Conservation (phyloP, 768 basidiomycete species). For the Tulasnella sp. region DNA sequence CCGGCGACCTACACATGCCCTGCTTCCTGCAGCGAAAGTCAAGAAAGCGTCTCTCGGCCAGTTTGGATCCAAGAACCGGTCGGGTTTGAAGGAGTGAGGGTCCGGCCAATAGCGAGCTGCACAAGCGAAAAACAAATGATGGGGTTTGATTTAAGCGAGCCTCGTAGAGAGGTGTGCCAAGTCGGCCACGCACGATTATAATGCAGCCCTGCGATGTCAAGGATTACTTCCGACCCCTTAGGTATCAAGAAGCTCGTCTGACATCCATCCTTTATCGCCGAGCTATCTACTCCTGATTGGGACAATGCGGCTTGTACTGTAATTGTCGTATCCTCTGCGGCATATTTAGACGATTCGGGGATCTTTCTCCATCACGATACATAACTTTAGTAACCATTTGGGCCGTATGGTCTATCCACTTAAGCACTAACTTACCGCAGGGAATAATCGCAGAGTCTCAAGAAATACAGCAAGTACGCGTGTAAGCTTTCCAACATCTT, state of each 20-base stretch:
- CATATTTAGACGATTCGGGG: neutral
- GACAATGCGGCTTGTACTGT: neutral
- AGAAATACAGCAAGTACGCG: neutral
- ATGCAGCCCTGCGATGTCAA: neutral
- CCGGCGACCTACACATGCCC: conserved; percentile 10
- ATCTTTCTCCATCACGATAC: too few relatives aligned
- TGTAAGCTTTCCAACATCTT: conserved; percentile 4
- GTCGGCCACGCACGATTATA: conserved; percentile 3
- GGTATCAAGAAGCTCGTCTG: neutral
- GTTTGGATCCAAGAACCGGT: conserved; percentile 8
- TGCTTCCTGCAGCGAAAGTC: conserved; percentile 7
- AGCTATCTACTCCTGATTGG: neutral
- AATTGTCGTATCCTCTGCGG: neutral
- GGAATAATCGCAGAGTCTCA: conserved; percentile 8
- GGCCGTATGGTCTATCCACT: too few relatives aligned
- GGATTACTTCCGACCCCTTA: neutral
- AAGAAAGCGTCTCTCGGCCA: conserved; percentile 14
- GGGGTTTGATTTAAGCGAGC: too few relatives aligned
- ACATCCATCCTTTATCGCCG: neutral
- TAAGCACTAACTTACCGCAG: conserved; percentile 4
- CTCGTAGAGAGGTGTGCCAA: too few relatives aligned
- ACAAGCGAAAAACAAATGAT: too few relatives aligned
- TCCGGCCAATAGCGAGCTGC: conserved; percentile 10
- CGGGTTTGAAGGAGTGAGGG: conserved; percentile 1
- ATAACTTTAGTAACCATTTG: too few relatives aligned